These are phyloP conservation scores for Rhodotorula sp. DNA, from an alignment of 1,284 basidiomycete species.

Conservation along the genomic window DNA sequence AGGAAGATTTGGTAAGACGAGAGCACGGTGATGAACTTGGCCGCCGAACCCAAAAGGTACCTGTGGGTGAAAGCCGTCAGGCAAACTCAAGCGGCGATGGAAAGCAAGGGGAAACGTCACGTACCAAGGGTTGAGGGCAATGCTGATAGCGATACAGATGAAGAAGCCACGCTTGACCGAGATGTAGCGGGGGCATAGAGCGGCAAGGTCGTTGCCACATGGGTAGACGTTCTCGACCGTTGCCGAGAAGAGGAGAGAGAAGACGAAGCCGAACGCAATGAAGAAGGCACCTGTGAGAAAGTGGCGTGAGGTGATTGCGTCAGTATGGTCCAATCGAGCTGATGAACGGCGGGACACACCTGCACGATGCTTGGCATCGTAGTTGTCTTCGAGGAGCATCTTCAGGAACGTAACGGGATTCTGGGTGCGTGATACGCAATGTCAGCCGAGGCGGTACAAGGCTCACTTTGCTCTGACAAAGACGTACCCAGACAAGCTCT, in stretches of 20 bases:
- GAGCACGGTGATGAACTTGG: constrained; percentile 29
- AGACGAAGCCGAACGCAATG: constrained; percentile 23
- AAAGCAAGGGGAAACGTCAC: neutral
- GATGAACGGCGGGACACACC: neutral
- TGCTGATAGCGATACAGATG: constrained; percentile 8
- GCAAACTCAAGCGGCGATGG: neutral
- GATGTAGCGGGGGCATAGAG: constrained; percentile 10
- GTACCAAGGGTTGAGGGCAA: neutral
- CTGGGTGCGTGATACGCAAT: too few species aligned
- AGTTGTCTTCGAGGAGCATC: constrained; percentile 18
- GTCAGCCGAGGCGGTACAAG: too few species aligned
- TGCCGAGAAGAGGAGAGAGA: constrained; percentile 45
- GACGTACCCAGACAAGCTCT: constrained; percentile 24
- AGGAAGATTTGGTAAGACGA: constrained; percentile 36
- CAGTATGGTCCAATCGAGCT: too few species aligned
- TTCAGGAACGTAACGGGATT: constrained; percentile 16
- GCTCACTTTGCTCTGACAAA: too few species aligned
- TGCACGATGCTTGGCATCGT: constrained; percentile 12
- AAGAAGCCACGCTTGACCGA: constrained; percentile 16
- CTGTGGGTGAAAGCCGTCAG: constrained; percentile 11
- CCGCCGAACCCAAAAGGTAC: constrained; percentile 30
- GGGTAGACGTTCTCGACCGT: constrained; percentile 46
- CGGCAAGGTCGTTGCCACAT: constrained; percentile 21
- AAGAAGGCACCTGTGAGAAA: constrained; percentile 15
- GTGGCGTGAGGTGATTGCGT: too few species aligned